A percentile compares a stretch with the other conserved stretches of the same genome.
phyloP scores from a whole-genome alignment of 345 rosid species.

The Camelina neglecta region DNA sequence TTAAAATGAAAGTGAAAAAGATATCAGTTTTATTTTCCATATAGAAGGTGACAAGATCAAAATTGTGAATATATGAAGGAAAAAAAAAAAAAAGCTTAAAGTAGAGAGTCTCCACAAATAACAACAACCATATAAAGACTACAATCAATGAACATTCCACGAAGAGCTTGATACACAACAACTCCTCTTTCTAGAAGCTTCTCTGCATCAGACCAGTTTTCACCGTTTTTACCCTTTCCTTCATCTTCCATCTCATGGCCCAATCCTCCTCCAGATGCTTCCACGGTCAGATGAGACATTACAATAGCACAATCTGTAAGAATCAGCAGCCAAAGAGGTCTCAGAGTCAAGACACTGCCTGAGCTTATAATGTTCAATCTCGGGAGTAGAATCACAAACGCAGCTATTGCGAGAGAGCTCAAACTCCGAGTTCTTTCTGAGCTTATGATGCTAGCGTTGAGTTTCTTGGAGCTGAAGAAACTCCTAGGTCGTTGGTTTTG shows the following conservation, averaged over 20 bases:
- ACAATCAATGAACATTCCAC: slow-evolving; percentile 77
- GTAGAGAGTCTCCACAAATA: slow-evolving; percentile 49
- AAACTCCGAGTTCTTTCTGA: slow-evolving; percentile 60
- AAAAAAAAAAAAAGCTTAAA: slow-evolving; percentile 1
- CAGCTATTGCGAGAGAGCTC: slow-evolving; percentile 63
- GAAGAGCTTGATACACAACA: slow-evolving; percentile 58
- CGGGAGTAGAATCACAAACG: slow-evolving; percentile 56
- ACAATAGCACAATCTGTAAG: slow-evolving; percentile 61
- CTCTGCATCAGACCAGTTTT: slow-evolving; percentile 59
- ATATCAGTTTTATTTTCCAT: neutral
- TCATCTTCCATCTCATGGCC: slow-evolving; percentile 46
- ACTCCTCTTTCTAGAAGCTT: slow-evolving; percentile 77
- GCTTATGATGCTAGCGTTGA: slow-evolving; percentile 59
- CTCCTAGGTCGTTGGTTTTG: slow-evolving; percentile 32
- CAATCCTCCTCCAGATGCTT: slow-evolving; percentile 38
- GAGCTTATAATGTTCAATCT: slow-evolving; percentile 52
- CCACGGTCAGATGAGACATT: slow-evolving; percentile 47
- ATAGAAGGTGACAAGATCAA: neutral
- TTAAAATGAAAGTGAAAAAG: no score
- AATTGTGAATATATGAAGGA: no score
- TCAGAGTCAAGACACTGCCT: slow-evolving; percentile 49
- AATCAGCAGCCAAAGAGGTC: slow-evolving; percentile 70
- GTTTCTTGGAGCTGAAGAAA: slow-evolving; percentile 58
- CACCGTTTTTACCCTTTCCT: slow-evolving; percentile 41
- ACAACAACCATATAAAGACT: slow-evolving; percentile 72